Evolutionary conservation across 352 stramenopile genomes (phyloP), one percentile per base, ranked within the genome.

Genomic region (Thalassiosira livingstoniorum): DNA sequence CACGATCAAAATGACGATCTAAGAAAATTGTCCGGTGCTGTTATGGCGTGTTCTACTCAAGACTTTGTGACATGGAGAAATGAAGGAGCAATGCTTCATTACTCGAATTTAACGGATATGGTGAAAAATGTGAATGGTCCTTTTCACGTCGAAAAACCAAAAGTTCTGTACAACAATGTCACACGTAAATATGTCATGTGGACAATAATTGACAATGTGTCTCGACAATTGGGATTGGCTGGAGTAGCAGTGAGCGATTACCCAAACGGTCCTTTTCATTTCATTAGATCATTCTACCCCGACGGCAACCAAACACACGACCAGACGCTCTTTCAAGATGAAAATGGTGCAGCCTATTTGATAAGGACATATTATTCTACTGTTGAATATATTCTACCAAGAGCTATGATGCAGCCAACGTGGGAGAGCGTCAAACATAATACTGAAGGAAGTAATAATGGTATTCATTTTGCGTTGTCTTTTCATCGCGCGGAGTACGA

Each of bases 271-370:
- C 97, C 97, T 2, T 99, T 98, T 83, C 27, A 78, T 1, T 98
- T 99, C 74, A 23, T 94, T 0, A 83, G 93, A 21, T 97, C 92
- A 27, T 94, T 99, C 5, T 99, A 99, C 76, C 96, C 97, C 0
- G 96, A 98, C 45, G 96, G 96, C 54, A 99, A 98, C 73, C 93
- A 98, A 86, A 99, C 97, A 0, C 94, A 95, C 51, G 97, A 99
- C 70, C 96, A 98, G 70, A 98, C 96, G 0, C 83, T 98, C 0
- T 92, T 91, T 66, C 71, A 90, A 81, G 76, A 91, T 63, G 57
- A 73, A 21, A 54, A 89, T 61, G 78, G 84, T 13, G 55, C 63
- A 68, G 96, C 96, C 0, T 97, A 96, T 64, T 91, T 99, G 25
- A 92, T 97, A 27, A 95, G 97, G 1, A 98, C 96, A 1, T 99